A percentile compares a stretch with the other conserved stretches of the same genome.
phyloP scores from a whole-genome alignment of 257 asterid genomes.

The Solanum lignicaule region DNA sequence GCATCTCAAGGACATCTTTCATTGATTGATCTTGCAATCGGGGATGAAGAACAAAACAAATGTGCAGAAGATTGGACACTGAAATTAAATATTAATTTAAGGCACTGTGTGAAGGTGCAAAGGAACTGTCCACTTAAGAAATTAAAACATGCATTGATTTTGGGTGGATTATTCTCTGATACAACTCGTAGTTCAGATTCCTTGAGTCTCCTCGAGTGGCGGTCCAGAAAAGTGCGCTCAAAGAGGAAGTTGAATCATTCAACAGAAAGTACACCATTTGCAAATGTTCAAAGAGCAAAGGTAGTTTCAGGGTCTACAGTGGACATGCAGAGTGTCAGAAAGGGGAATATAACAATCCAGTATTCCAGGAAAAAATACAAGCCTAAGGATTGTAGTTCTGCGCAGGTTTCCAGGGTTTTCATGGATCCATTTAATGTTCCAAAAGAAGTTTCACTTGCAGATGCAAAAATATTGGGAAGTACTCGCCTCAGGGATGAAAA shows the following conservation, averaged over 20 bases:
- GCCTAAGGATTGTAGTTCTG: conserved; percentile 18
- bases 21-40: conserved; percentile 67
- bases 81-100: conserved; percentile 51
- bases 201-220: conserved; percentile 41
- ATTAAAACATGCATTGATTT: conserved; percentile 44
- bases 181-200: conserved; percentile 19
- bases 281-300: conserved; percentile 4
- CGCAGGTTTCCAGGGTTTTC: conserved; percentile 10
- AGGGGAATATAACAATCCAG: conserved; percentile 40
- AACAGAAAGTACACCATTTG: conserved; percentile 17
- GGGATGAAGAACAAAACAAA: conserved; percentile 38
- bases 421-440: conserved; percentile 6
- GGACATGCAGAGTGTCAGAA: conserved; percentile 18
- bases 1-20: conserved; percentile 62
- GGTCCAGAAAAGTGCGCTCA: conserved; percentile 72
- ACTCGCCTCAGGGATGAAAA: conserved; percentile 9
- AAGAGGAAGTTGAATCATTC: conserved; percentile 26
- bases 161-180: conserved; percentile 50
- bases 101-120: conserved; percentile 56
- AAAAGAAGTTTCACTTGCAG: conserved; percentile 6
- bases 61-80: conserved; percentile 71
- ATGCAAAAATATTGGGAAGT: conserved; percentile 6
- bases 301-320: conserved; percentile 12
- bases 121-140: conserved; percentile 39
- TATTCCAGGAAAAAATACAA: conserved; percentile 64